These are phyloP conservation scores for Boletus sp. DNA, from an alignment of 768 basidiomycete genomes.

Conservation along the genomic window DNA sequence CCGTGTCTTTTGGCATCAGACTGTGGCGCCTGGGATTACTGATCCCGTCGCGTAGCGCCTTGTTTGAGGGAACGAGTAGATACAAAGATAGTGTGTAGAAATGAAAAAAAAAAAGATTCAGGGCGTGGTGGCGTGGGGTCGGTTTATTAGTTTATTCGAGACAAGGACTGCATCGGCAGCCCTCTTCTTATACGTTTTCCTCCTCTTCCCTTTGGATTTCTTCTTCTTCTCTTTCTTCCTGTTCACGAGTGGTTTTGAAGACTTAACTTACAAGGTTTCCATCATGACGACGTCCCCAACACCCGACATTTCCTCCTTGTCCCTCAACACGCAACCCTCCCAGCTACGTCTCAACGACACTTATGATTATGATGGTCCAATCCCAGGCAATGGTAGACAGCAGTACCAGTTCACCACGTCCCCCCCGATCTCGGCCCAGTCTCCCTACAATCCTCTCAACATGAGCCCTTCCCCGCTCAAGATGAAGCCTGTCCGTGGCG, in stretches of 20 bases:
- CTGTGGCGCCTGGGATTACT: too few relatives aligned
- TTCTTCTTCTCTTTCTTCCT: slow-evolving; percentile 27
- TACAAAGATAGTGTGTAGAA: too few relatives aligned
- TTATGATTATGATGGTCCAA: slow-evolving; percentile 78
- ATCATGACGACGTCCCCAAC: slow-evolving; percentile 79
- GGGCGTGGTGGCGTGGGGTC: slow-evolving; percentile 35
- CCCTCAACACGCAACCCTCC: slow-evolving; percentile 59
- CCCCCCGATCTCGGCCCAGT: slow-evolving; percentile 54
- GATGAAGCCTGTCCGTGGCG: slow-evolving; percentile 65
- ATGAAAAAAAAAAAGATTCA: slow-evolving; percentile 13
- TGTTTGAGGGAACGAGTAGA: too few relatives aligned
- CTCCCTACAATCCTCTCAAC: slow-evolving; percentile 48
- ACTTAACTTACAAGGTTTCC: slow-evolving; percentile 12
- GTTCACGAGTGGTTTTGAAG: slow-evolving; percentile 34
- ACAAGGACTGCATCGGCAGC: slow-evolving; percentile 14
- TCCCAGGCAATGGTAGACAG: slow-evolving; percentile 46
- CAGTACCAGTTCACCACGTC: slow-evolving; percentile 72
- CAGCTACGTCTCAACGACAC: slow-evolving; percentile 83
- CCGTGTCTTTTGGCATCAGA: too few relatives aligned
- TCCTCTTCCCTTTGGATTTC: slow-evolving; percentile 30
- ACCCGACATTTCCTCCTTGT: slow-evolving; percentile 76
- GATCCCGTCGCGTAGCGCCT: too few relatives aligned
- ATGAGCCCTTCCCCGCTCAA: slow-evolving; percentile 72
- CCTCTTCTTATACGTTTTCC: slow-evolving; percentile 21
- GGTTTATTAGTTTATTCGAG: slow-evolving; percentile 18